A percentile compares a stretch with the other conserved stretches of the same genome.
Evolutionary conservation across 805 yeast genomes (phyloP).

Genomic region (Zygotorulaspora chibaensis): DNA sequence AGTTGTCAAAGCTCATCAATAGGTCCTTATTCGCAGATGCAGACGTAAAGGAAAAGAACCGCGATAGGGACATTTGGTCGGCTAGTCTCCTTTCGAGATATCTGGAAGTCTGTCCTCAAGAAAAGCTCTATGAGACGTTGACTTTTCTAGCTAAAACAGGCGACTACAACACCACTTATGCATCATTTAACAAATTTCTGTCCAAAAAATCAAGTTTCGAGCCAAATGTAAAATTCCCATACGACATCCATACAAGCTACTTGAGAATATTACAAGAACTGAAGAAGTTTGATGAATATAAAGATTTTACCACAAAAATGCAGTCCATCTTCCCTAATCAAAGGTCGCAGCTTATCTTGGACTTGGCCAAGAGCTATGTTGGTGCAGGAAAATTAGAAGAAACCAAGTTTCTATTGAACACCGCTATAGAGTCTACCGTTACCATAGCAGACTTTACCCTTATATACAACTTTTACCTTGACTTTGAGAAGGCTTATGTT

Average conservation of each 20-base stretch:
- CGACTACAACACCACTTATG: slow-evolving; percentile 16
- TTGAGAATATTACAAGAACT: slow-evolving; percentile 13
- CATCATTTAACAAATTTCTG: slow-evolving; percentile 16
- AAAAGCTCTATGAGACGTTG: slow-evolving; percentile 11
- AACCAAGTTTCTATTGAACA: slow-evolving; percentile 44
- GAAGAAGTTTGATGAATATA: slow-evolving; percentile 27
- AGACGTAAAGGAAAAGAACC: slow-evolving; percentile 4
- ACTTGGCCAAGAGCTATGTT: slow-evolving; percentile 47
- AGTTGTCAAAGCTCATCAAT: slow-evolving; percentile 11
- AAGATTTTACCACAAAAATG: slow-evolving; percentile 17
- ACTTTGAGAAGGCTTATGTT: slow-evolving; percentile 40
- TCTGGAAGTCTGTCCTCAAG: slow-evolving; percentile 19
- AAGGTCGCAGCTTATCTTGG: slow-evolving; percentile 44
- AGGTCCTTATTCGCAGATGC: slow-evolving; percentile 6
- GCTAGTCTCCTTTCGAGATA: slow-evolving; percentile 24
- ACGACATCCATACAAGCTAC: slow-evolving; percentile 14
- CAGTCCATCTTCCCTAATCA: slow-evolving; percentile 54
- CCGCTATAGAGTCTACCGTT: slow-evolving; percentile 43
- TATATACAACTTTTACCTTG: slow-evolving; percentile 59
- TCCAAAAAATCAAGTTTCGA: not conserved
- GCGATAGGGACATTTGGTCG: slow-evolving; percentile 22
- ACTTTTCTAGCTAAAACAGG: slow-evolving; percentile 14
- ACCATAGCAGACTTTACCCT: slow-evolving; percentile 59
- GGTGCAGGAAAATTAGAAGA: slow-evolving; percentile 35
- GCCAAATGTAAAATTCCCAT: slow-evolving; percentile 12